These are phyloP conservation scores for Stenocarpella maydis DNA, from an alignment of 2,329 filamentous ascomycete species.

Conservation along the genomic window DNA sequence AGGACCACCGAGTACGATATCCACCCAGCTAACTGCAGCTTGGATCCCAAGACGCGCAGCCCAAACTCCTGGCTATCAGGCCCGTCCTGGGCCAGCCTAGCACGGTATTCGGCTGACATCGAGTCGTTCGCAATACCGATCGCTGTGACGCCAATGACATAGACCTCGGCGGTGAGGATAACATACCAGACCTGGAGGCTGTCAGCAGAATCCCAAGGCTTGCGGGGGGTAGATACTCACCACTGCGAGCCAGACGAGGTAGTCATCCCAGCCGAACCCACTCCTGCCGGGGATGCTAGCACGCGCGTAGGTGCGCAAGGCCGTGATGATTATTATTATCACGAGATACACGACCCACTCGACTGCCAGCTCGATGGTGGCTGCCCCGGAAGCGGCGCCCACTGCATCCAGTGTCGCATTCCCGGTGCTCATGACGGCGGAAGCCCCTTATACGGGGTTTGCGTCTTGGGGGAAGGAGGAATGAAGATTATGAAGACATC, in stretches of 20 bases:
- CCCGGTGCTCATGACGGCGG: slow-evolving; percentile 24
- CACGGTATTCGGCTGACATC: slow-evolving; percentile 61
- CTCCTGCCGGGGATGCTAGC: slow-evolving; percentile 39
- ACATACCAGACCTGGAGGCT: background rate
- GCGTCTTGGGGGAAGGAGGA: background rate
- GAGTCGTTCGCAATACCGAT: slow-evolving; percentile 63
- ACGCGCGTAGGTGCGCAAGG: slow-evolving; percentile 44
- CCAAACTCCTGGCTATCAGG: slow-evolving; percentile 23
- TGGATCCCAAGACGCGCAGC: slow-evolving; percentile 60
- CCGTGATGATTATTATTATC: slow-evolving; percentile 40
- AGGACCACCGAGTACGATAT: slow-evolving; percentile 61
- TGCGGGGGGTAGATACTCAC: slow-evolving; percentile 12
- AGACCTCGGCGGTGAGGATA: slow-evolving; percentile 1
- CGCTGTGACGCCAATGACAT: slow-evolving; percentile 24
- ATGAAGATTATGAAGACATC: background rate
- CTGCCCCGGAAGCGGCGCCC: slow-evolving; percentile 27
- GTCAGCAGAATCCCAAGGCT: background rate
- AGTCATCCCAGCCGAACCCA: slow-evolving; percentile 43
- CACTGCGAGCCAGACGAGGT: slow-evolving; percentile 40
- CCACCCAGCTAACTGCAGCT: slow-evolving; percentile 65
- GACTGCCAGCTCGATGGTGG: background rate
- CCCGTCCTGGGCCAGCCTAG: slow-evolving; percentile 43
- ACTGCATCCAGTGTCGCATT: slow-evolving; percentile 31
- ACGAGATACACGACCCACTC: slow-evolving; percentile 38
- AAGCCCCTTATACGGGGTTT: background rate